These are phyloP conservation scores for Psilocybe tampanensis DNA, from an alignment of 768 basidiomycete species.

Conservation along the genomic window DNA sequence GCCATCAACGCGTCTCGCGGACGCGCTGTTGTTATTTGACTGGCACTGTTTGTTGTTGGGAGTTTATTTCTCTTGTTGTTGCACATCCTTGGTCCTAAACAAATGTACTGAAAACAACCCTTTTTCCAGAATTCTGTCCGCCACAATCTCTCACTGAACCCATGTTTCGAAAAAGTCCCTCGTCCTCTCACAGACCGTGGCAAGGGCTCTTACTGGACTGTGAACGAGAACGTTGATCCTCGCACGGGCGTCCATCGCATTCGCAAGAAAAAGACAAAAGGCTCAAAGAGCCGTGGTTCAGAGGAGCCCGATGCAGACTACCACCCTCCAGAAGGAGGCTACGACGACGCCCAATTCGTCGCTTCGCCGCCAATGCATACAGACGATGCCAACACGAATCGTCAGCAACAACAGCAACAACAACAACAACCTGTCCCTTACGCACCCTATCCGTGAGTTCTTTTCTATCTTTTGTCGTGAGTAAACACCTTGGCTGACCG, in stretches of 20 bases:
- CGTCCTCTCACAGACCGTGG: constrained; percentile 91
- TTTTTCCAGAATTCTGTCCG: constrained; percentile 79
- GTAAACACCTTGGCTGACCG: neutral
- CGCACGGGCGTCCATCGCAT: constrained; percentile 88
- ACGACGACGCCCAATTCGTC: constrained; percentile 60
- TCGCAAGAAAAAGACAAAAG: constrained; percentile 83
- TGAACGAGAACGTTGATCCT: constrained; percentile 88
- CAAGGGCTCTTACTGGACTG: constrained; percentile 92
- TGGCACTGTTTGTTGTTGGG: constrained; percentile 60
- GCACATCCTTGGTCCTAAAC: constrained; percentile 30
- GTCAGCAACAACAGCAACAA: constrained; percentile 47
- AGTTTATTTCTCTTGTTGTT: constrained; percentile 37
- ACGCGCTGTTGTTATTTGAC: constrained; percentile 69
- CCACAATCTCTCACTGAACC: constrained; percentile 88
- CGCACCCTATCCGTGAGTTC: constrained; percentile 62
- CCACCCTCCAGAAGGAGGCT: constrained; percentile 51
- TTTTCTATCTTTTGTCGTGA: constrained; percentile 5
- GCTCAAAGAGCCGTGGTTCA: constrained; percentile 46
- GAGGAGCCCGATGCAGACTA: constrained; percentile 72
- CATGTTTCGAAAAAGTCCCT: constrained; percentile 89
- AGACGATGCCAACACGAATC: constrained; percentile 63
- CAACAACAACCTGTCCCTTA: constrained; percentile 47
- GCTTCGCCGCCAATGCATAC: constrained; percentile 56
- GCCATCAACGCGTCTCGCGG: constrained; percentile 42
- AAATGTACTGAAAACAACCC: constrained; percentile 32